Base-by-base conservation (phyloP, 2,329 filamentous ascomycete genomes). In the Colletotrichum zoysiae region DNA sequence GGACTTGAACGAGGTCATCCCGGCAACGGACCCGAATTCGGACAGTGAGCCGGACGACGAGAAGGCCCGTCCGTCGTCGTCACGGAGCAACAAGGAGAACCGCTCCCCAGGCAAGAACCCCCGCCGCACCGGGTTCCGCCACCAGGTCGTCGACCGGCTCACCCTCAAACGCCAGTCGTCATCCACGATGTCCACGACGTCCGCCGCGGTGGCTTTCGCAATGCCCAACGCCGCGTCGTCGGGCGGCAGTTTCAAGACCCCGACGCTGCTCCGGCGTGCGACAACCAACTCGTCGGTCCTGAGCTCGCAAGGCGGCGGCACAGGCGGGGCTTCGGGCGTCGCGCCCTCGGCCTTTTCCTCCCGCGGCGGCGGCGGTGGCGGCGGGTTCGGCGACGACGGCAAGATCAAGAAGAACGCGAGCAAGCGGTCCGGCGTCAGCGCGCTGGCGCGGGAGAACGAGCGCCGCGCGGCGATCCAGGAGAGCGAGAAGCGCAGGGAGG, bases 81-180 rank as follows among this genome's bases (percentile, higher is more conserved):
- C 78, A 38, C 77, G 73, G 30, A 79, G 78, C 65, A 84, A 88
- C 75, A 88, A 90, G 73, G 87, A 90, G 80, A 87, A 88, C 77
- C 46, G 35, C 20, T 70, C 59, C 5, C 78, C 79, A 2, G 69
- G 59, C 35, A 50, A 12, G 80, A 75, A 83, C 79, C 70, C 82
- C 74, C 77, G 81, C 76, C 76, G 86, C 55, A 76, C 74, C 40
- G 61, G 40, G 11, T 44, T 79, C 74, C 68, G 82, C 75, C 63
- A 81, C 12, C 79, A 84, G 23, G 86, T 95, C 63, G 89, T 95
- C 59, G 93, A 97, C 81, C 92, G 94, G 67, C 91, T 95, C 74
- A 88, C 86, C 26, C 85, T 95, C 46, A 92, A 92, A 78, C 90
- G 92, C 56, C 81, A 82, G 51, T 82, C 81, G 23, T 86, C 85